phyloP scores from a whole-genome alignment of 2,329 filamentous ascomycete genomes.

The Drechslera avenae region DNA sequence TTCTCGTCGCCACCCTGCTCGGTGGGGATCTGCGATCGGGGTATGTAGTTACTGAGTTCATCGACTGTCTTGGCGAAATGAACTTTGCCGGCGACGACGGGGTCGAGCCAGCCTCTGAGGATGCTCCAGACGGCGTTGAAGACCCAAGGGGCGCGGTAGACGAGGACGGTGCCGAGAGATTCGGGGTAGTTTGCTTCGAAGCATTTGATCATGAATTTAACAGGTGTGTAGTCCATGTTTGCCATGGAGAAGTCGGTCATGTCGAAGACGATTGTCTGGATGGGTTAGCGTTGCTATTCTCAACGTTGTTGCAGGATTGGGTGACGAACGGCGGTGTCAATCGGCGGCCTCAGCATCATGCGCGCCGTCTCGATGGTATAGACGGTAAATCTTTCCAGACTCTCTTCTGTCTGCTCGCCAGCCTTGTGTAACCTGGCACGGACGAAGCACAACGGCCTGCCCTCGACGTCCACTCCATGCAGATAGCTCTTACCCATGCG shows the following conservation, averaged over 20 bases:
- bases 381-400: constrained; percentile 87
- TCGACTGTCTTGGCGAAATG: constrained; percentile 85
- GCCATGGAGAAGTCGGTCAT: constrained; percentile 92
- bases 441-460: constrained; percentile 85
- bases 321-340: constrained; percentile 85
- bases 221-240: constrained; percentile 97
- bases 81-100: constrained; percentile 91
- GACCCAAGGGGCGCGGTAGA: constrained; percentile 96
- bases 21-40: constrained; percentile 71
- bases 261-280: constrained; percentile 87
- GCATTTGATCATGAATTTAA: constrained; percentile 99
- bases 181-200: constrained; percentile 99
- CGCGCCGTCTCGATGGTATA: constrained; percentile 94
- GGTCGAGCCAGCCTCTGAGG: constrained; percentile 94
- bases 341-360: constrained; percentile 75
- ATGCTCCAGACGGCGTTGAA: constrained; percentile 98
- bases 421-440: constrained; percentile 80
- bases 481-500: constrained; percentile 92
- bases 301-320: neutral
- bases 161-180: constrained; percentile 83
- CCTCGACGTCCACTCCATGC: constrained; percentile 83
- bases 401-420: constrained; percentile 80
- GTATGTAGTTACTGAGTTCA: constrained; percentile 79
- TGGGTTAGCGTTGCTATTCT: constrained; percentile 1
- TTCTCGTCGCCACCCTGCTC: constrained; percentile 86